phyloP scores from a whole-genome alignment of 2,329 filamentous ascomycete genomes.

The Aspergillus candidus region DNA sequence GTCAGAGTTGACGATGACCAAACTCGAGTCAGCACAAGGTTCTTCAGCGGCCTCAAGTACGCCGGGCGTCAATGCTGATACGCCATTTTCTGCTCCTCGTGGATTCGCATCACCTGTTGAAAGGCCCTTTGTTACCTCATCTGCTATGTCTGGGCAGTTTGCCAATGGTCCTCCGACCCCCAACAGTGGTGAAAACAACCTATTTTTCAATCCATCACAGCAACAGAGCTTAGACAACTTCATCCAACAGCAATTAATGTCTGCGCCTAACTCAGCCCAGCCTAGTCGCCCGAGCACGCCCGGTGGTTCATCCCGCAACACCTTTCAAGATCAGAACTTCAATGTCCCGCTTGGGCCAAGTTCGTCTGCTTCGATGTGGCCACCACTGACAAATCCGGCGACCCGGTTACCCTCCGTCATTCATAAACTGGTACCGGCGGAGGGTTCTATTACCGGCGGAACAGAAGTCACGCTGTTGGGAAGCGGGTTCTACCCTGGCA shows the following conservation, averaged over 20 bases:
- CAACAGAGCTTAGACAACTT: conserved; percentile 62
- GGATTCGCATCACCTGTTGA: conserved; percentile 38
- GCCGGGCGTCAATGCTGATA: conserved; percentile 37
- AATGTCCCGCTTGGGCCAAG: conserved; percentile 34
- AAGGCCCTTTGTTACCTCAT: conserved; percentile 42
- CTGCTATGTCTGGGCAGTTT: conserved; percentile 44
- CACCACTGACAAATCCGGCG: conserved; percentile 47
- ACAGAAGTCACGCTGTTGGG: conserved; percentile 83
- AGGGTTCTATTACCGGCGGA: conserved; percentile 75
- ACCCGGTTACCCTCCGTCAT: conserved; percentile 59
- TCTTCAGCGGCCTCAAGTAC: conserved; percentile 20
- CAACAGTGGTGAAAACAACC: conserved; percentile 56
- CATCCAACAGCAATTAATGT: conserved; percentile 60
- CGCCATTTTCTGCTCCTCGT: conserved; percentile 36
- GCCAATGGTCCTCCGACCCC: conserved; percentile 60
- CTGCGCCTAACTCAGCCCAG: conserved; percentile 65
- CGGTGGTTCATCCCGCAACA: conserved; percentile 40
- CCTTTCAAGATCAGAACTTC: conserved; percentile 32
- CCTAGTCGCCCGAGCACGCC: conserved; percentile 75
- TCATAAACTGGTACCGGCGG: conserved; percentile 74
- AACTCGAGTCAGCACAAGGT: conserved; percentile 56
- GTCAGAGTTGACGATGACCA: conserved; percentile 72
- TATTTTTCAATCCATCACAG: conserved; percentile 54
- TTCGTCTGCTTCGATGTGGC: conserved; percentile 47
- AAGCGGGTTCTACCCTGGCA: conserved; percentile 68